Evolutionary conservation across 768 basidiomycete species (phyloP).

Genomic region (Phallus indusiatus): DNA sequence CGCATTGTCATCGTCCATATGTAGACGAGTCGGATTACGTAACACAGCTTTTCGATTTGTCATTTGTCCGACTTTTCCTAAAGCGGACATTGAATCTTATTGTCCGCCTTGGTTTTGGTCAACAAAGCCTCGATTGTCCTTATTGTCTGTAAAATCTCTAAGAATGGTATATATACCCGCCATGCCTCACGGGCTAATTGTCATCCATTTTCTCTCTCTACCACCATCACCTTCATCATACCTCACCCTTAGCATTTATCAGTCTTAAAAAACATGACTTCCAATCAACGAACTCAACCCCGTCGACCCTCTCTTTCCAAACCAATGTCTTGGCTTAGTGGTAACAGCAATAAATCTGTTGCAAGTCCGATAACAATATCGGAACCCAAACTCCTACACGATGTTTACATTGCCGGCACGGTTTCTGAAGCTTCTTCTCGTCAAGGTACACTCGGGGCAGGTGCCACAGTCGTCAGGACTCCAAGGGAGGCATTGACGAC

Average conservation of each 20-base stretch:
- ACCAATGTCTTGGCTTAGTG: slow-evolving; percentile 34
- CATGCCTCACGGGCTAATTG: not conserved
- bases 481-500: slow-evolving; percentile 64
- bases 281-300: slow-evolving; percentile 19
- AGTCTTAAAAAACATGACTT: slow-evolving; percentile 12
- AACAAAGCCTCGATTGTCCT: slow-evolving; percentile 37
- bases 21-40: no score
- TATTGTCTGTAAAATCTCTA: slow-evolving; percentile 37
- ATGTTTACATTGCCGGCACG: slow-evolving; percentile 21
- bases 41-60: slow-evolving; percentile 33
- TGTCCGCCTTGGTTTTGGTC: slow-evolving; percentile 38
- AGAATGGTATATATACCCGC: slow-evolving; percentile 29
- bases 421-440: slow-evolving; percentile 18
- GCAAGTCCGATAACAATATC: slow-evolving; percentile 29
- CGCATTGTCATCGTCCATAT: not conserved
- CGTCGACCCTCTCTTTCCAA: slow-evolving; percentile 29
- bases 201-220: not conserved
- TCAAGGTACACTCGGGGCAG: slow-evolving; percentile 50
- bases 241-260: no score
- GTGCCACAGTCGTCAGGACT: slow-evolving; percentile 68
- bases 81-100: slow-evolving; percentile 44
- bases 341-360: slow-evolving; percentile 9
- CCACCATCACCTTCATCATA: not conserved
- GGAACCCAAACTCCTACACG: slow-evolving; percentile 31
- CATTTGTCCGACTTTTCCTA: slow-evolving; percentile 41